Evolutionary conservation across 192 early-diverging fungal species (phyloP).

Genomic region (Dimargaris xerosporica): DNA sequence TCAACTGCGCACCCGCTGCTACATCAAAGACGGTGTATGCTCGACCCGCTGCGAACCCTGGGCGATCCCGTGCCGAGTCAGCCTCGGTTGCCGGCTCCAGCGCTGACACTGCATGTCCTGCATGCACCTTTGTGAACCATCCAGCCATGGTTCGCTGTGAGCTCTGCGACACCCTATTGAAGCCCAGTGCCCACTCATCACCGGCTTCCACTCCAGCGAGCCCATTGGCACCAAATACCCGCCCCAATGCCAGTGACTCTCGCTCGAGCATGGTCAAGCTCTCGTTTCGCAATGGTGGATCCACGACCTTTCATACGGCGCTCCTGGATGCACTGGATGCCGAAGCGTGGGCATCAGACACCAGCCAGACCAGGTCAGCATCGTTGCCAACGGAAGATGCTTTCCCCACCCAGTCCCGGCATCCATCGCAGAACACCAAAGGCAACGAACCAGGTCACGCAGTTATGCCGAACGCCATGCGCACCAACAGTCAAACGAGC

Average conservation of each 20-base stretch:
- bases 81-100: no score
- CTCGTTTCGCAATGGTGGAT: slow-evolving; percentile 7
- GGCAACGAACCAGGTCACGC: no score
- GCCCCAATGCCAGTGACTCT: no score
- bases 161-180: slow-evolving; percentile 3
- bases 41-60: no score
- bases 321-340: neutral
- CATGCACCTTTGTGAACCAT: slow-evolving; percentile 11
- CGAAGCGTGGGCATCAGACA: neutral
- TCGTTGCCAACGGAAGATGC: neutral
- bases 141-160: slow-evolving; percentile 8
- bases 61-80: no score
- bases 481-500: no score
- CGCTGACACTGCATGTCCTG: slow-evolving; percentile 2
- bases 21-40: no score
- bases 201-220: neutral
- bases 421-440: no score
- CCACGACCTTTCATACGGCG: slow-evolving; percentile 1
- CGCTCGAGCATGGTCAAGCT: neutral
- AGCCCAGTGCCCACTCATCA: neutral
- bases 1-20: neutral
- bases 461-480: no score
- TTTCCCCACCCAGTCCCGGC: neutral
- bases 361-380: no score
- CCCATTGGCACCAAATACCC: neutral